A percentile compares a stretch with the other conserved stretches of the same genome.
phyloP scores from a whole-genome alignment of 257 asterid genomes.

The Anisodus tanguticus region DNA sequence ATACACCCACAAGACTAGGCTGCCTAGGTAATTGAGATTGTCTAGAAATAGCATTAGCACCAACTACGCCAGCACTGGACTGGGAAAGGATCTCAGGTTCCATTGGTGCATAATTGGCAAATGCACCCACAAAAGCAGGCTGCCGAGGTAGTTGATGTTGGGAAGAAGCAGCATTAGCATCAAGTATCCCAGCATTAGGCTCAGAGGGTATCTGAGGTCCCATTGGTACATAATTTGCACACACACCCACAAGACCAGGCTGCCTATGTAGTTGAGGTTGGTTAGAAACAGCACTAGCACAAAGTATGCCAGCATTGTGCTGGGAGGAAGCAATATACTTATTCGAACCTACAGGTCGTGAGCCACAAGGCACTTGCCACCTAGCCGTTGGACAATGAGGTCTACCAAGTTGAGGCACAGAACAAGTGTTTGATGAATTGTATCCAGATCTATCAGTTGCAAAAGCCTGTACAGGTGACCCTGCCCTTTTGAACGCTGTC shows the following conservation, averaged over 20 bases:
- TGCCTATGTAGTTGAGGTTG: constrained; percentile 33
- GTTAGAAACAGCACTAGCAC: constrained; percentile 35
- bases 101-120: constrained; percentile 31
- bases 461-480: constrained; percentile 36
- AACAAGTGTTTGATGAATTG: constrained; percentile 15
- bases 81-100: constrained; percentile 35
- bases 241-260: constrained; percentile 29
- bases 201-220: constrained; percentile 39
- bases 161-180: constrained; percentile 36
- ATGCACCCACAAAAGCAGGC: constrained; percentile 31
- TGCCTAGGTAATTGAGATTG: constrained; percentile 35
- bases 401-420: constrained; percentile 37
- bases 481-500: constrained; percentile 45
- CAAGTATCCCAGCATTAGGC: constrained; percentile 28
- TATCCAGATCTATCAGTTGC: constrained; percentile 34
- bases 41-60: constrained; percentile 35
- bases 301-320: constrained; percentile 18
- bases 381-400: constrained; percentile 34
- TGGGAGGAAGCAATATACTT: constrained; percentile 30
- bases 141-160: constrained; percentile 33
- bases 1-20: constrained; percentile 30
- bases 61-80: constrained; percentile 27
- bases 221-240: constrained; percentile 30
- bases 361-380: constrained; percentile 33
- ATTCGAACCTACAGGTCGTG: constrained; percentile 34